Evolutionary conservation across 192 early-diverging fungal genomes (phyloP).

Genomic region (Linnemannia exigua): DNA sequence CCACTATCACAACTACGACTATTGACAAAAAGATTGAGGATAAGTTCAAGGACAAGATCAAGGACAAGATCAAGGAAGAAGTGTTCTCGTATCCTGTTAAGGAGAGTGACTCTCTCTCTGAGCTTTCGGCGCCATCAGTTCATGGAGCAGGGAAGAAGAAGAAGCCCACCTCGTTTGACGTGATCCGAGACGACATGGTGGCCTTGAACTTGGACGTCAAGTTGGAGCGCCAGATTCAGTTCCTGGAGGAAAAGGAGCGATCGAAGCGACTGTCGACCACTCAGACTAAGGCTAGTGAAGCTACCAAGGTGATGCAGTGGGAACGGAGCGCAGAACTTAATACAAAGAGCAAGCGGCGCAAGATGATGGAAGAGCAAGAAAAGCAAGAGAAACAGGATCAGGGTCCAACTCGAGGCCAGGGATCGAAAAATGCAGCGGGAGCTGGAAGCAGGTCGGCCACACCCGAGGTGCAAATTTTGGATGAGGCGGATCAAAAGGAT

Average conservation of each 20-base stretch:
- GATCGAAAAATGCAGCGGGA: not conserved
- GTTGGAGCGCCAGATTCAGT: constrained; percentile 39
- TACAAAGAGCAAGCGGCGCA: constrained; percentile 37
- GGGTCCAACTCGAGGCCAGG: not conserved
- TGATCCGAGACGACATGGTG: constrained; percentile 40
- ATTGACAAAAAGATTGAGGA: not conserved
- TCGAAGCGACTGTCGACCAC: not conserved
- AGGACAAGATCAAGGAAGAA: not conserved
- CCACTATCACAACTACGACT: no score
- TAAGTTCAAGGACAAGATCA: not conserved
- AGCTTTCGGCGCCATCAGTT: not conserved
- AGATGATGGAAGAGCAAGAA: constrained; percentile 6
- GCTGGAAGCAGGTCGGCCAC: not conserved
- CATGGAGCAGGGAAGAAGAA: not conserved
- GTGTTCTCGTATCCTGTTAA: not conserved
- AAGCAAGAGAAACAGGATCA: not conserved
- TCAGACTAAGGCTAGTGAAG: not conserved
- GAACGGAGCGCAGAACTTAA: constrained; percentile 16
- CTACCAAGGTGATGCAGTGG: constrained; percentile 38
- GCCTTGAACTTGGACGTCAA: constrained; percentile 38
- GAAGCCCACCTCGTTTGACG: constrained; percentile 25
- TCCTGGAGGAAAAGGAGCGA: constrained; percentile 34
- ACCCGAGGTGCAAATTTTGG: not conserved
- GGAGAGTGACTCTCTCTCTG: not conserved
- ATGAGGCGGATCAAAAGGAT: constrained; percentile 27